Conservation (phyloP, 371 early-diverging fungal species). For the Rhizopus sp. region DNA sequence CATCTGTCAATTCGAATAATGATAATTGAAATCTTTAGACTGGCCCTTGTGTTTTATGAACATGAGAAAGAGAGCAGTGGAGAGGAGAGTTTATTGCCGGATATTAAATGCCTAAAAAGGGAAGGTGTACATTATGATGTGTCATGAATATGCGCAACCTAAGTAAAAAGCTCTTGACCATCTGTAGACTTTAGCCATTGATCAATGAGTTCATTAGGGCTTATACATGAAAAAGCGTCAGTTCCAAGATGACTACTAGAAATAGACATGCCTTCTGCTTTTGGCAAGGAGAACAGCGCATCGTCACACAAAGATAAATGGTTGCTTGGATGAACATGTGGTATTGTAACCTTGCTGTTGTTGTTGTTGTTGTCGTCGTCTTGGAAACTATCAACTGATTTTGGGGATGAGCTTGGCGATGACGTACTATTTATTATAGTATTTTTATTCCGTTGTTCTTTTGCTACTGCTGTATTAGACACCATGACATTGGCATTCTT, state of each 20-base stretch:
- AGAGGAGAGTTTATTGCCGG: neutral
- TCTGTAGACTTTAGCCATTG: too few relatives aligned
- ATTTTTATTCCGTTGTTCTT: too few relatives aligned
- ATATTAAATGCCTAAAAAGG: neutral
- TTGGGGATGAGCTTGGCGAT: neutral
- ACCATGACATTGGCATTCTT: neutral
- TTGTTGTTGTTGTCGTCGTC: neutral
- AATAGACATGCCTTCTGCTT: neutral
- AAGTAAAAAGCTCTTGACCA: too few relatives aligned
- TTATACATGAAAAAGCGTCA: too few relatives aligned
- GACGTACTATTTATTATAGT: neutral
- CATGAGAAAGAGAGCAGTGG: neutral
- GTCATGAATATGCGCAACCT: too few relatives aligned
- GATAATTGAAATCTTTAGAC: too few relatives aligned
- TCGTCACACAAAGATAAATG: neutral
- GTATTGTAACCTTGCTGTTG: neutral
- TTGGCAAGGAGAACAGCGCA: constrained; percentile 1
- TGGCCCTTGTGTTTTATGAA: too few relatives aligned
- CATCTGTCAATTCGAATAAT: too few relatives aligned
- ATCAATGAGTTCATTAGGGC: too few relatives aligned
- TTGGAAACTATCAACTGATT: neutral
- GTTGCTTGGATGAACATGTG: neutral
- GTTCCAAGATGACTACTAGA: too few relatives aligned
- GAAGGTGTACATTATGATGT: too few relatives aligned
- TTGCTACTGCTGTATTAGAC: neutral